phyloP scores from a whole-genome alignment of 345 rosid species.

The thale cress (Arabidopsis thaliana) region TAIR10.1 NC_003070.9:26205001-26205500 shows the following conservation, averaged over 20 bases:
- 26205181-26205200: constrained; percentile 70
- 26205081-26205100: background rate
- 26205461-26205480: constrained; percentile 89
- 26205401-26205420: background rate
- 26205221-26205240: constrained; percentile 47
- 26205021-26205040: background rate
- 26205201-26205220: constrained; percentile 61
- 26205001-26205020: too few species aligned
- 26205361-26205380: background rate
- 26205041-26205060: background rate
- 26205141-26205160: constrained; percentile 52
- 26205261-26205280: background rate
- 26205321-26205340: constrained; percentile 87
- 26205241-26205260: background rate
- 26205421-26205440: constrained; percentile 62
- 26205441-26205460: constrained; percentile 74
- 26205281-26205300: constrained; percentile 21
- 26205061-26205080: too few species aligned
- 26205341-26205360: background rate
- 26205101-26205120: background rate
- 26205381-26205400: background rate
- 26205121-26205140: constrained; percentile 8
- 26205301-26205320: constrained; percentile 78
- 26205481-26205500: constrained; percentile 73
- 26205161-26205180: constrained; percentile 49